Conservation (phyloP, 768 basidiomycete species). For the Leccinum longicurvipes region DNA sequence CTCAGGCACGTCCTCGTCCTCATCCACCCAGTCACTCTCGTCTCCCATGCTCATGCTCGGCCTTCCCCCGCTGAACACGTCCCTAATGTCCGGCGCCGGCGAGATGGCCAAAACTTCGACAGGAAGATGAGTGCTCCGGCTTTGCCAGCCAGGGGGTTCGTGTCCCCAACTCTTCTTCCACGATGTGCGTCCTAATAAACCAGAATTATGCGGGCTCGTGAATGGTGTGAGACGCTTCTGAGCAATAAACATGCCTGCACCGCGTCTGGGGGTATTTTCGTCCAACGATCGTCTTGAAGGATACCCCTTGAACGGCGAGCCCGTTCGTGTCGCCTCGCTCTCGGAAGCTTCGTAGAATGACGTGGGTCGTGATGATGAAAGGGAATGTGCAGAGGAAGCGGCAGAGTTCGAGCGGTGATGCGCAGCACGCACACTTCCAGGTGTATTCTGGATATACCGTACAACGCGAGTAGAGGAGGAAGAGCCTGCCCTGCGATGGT, state of each 20-base stretch:
- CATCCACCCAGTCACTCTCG: slow-evolving; percentile 87
- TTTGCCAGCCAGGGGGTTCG: slow-evolving; percentile 84
- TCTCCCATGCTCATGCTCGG: slow-evolving; percentile 60
- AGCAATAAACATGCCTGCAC: slow-evolving; percentile 66
- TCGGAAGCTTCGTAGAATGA: slow-evolving; percentile 79
- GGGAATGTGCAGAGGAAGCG: slow-evolving; percentile 74
- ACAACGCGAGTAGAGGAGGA: slow-evolving; percentile 82
- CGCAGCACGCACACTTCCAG: slow-evolving; percentile 35
- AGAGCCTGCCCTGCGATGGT: slow-evolving; percentile 76
- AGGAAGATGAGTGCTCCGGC: slow-evolving; percentile 59
- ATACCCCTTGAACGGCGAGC: slow-evolving; percentile 59
- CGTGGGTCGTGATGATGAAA: slow-evolving; percentile 70
- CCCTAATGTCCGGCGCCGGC: slow-evolving; percentile 53
- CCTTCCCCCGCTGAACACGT: slow-evolving; percentile 69
- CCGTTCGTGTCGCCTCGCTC: slow-evolving; percentile 56
- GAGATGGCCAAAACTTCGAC: slow-evolving; percentile 77
- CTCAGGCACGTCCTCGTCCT: slow-evolving; percentile 69
- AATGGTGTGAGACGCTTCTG: slow-evolving; percentile 81
- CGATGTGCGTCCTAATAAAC: slow-evolving; percentile 60
- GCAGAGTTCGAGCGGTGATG: slow-evolving; percentile 76
- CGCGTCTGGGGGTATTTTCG: slow-evolving; percentile 39
- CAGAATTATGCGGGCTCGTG: slow-evolving; percentile 48
- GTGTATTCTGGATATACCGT: slow-evolving; percentile 51
- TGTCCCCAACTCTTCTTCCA: slow-evolving; percentile 91
- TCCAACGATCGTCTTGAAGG: slow-evolving; percentile 48